These are phyloP conservation scores for Ascocoryne sarcoides DNA, from an alignment of 2,329 filamentous ascomycete genomes.

Conservation along the genomic window DNA sequence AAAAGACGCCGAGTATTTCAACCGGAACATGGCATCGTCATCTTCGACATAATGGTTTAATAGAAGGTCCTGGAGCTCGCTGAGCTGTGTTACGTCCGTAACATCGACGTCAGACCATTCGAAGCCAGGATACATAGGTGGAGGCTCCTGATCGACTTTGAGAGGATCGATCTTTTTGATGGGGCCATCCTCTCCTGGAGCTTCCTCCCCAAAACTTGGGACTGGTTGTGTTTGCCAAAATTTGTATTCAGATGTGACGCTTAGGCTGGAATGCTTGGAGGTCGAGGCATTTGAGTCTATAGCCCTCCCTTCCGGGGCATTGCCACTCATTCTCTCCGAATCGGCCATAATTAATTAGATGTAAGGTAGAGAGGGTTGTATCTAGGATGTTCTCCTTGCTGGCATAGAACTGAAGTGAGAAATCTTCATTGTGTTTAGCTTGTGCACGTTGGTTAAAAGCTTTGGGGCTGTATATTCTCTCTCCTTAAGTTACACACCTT, in stretches of 20 bases:
- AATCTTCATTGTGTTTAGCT: too few relatives aligned
- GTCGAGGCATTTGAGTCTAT: too few relatives aligned
- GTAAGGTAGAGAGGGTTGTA: too few relatives aligned
- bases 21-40: conserved; percentile 92
- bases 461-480: too few relatives aligned
- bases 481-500: too few relatives aligned
- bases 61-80: conserved; percentile 86
- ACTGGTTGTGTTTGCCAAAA: conserved; percentile 99
- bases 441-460: too few relatives aligned
- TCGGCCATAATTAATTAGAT: too few relatives aligned
- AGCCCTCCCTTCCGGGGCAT: too few relatives aligned
- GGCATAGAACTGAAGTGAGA: too few relatives aligned
- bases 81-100: conserved; percentile 64
- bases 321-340: too few relatives aligned
- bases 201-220: conserved; percentile 67
- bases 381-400: too few relatives aligned
- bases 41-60: conserved; percentile 97
- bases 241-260: conserved; percentile 88
- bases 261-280: too few relatives aligned
- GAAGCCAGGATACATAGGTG: conserved; percentile 70
- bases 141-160: conserved; percentile 70
- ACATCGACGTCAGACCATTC: conserved; percentile 93
- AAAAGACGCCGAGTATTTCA: conserved; percentile 87
- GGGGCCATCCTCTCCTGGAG: conserved; percentile 63
- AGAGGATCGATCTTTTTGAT: conserved; percentile 76